Percentiles rank a stretch among this genome's conserved stretches.
These are phyloP conservation scores for Cokeromyces recurvatus DNA, from an alignment of 371 early-diverging fungal genomes.

Conservation along the genomic window DNA sequence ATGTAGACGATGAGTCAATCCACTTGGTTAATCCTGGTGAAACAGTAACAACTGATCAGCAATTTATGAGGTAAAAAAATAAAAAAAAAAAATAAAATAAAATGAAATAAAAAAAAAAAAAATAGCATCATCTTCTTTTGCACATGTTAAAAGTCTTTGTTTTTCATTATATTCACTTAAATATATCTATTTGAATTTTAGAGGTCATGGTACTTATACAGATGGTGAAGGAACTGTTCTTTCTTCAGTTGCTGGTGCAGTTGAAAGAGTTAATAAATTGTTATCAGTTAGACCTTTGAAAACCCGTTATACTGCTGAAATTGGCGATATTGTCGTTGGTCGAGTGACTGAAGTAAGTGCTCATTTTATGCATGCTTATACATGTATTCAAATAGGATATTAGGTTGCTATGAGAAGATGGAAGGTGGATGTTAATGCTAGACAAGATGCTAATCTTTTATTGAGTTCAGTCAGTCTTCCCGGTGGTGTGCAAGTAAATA, in stretches of 20 bases:
- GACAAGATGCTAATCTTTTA: slow-evolving; percentile 85
- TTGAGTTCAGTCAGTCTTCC: slow-evolving; percentile 96
- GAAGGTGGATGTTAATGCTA: slow-evolving; percentile 94
- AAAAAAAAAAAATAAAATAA: background rate
- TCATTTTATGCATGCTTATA: background rate
- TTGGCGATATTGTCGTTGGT: slow-evolving; percentile 99
- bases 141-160: too few species aligned
- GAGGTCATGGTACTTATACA: slow-evolving; percentile 95
- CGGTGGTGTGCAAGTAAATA: slow-evolving; percentile 88
- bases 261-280: slow-evolving; percentile 95
- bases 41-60: slow-evolving; percentile 75
- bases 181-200: too few species aligned
- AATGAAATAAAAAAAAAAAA: too few species aligned
- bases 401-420: slow-evolving; percentile 87
- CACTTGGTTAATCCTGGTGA: slow-evolving; percentile 88
- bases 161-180: too few species aligned
- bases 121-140: too few species aligned
- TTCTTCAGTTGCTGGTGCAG: slow-evolving; percentile 88
- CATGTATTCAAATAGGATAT: background rate
- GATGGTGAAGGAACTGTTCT: slow-evolving; percentile 58
- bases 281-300: slow-evolving; percentile 90
- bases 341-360: slow-evolving; percentile 80
- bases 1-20: slow-evolving; percentile 34
- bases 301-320: slow-evolving; percentile 87
- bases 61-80: slow-evolving; percentile 80